Percentiles rank a stretch among this genome's conserved stretches.
Evolutionary conservation across 2,329 filamentous ascomycete species (phyloP).

Genomic region (Epichloe brachyelytri): DNA sequence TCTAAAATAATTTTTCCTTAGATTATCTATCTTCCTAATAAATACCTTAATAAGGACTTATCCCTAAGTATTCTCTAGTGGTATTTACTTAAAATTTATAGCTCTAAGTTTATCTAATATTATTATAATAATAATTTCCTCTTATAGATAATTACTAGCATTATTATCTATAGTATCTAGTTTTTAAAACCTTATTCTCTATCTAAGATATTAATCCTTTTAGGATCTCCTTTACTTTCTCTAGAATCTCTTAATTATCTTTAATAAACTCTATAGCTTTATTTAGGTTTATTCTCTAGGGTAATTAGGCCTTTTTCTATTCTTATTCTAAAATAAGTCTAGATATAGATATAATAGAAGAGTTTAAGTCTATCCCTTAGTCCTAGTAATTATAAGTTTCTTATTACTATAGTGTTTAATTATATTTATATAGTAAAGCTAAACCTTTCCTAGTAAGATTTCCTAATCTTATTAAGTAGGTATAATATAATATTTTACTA

Average conservation of each 20-base stretch:
- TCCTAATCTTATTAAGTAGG: too few relatives aligned
- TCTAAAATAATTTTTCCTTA: too few relatives aligned
- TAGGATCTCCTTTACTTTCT: background rate
- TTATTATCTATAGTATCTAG: background rate
- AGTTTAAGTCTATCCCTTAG: background rate
- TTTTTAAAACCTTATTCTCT: background rate
- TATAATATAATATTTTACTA: too few relatives aligned
- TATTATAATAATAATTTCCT: too few relatives aligned
- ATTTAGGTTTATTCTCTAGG: too few relatives aligned
- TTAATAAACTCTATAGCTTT: background rate
- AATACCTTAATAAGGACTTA: background rate
- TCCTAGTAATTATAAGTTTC: background rate
- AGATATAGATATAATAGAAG: background rate
- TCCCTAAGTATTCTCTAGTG: too few relatives aligned
- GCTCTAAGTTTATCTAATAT: too few relatives aligned
- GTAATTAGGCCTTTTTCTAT: background rate
- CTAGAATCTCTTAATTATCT: background rate
- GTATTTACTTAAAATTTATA: background rate
- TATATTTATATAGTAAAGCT: background rate
- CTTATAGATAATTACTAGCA: too few relatives aligned
- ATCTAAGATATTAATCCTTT: too few relatives aligned
- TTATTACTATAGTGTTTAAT: background rate
- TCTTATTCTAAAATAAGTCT: background rate
- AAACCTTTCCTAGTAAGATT: background rate
- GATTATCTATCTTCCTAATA: too few relatives aligned